Evolutionary conservation across 2,329 filamentous ascomycete species (phyloP), one percentile per base, ranked within the genome.

Genomic region (Scedosporium aurantiacum): DNA sequence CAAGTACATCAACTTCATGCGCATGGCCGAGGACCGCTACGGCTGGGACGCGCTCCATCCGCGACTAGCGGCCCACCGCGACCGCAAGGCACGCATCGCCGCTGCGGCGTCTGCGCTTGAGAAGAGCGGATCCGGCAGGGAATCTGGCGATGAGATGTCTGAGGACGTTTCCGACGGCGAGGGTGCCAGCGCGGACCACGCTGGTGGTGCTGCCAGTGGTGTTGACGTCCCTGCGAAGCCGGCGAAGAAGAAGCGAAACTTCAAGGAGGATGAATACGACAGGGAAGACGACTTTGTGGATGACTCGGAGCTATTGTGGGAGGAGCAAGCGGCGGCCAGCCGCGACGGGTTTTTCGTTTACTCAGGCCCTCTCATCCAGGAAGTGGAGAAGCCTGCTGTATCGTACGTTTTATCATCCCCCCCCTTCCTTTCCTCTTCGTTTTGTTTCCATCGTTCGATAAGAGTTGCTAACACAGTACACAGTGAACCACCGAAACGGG

Each of bases 331-430:
- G 5, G 91, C 93, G 4, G 92, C 94, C 56, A 93, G 90, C 66
- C 90, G 93, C 67, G 94, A 97, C 71, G 94, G 94, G 1, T 99
- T 97, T 77, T 99, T 97, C 71, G 94, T 99, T 1, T 99, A 97
- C 74, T 95, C 90, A 63, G 94, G 94, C 3, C 93, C 93, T 7
- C 78, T 99, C 56, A 83, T 97, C 23, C 89, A 89, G 4, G 91
- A 96, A 73, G 89, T 87, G 23, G 89, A 96, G 75, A 93, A 94
- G 74, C 80, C 82, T 41, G 74, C 78, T 66, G 71, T 74, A 62
- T 78, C 76, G 80, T 82, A 79, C 65, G 80, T 79, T 79, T 32
- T 14, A 21, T 37, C 32, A 37, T 14, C 10, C 32, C 10, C 25
- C 32, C 12, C 23, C 43, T 40, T 45, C 12, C 1, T 28, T 60